These are phyloP conservation scores for Rosa persica DNA, from an alignment of 306 rosid species.

Conservation along the genomic window DNA sequence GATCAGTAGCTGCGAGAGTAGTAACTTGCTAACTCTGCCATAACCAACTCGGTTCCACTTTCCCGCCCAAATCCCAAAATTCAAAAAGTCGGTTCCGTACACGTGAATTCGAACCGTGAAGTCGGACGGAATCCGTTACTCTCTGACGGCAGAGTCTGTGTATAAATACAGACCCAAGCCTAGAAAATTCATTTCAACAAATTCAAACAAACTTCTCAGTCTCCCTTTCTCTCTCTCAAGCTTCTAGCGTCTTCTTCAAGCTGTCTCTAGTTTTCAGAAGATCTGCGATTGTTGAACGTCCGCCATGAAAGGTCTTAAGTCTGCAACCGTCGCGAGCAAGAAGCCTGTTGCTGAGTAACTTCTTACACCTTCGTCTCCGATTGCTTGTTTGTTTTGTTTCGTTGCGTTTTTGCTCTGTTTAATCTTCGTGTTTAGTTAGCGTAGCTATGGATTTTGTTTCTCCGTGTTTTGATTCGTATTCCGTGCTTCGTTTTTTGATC, in stretches of 20 bases:
- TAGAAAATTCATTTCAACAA: background rate
- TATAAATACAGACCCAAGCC: background rate
- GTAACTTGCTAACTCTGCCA: background rate
- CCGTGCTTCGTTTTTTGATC: background rate
- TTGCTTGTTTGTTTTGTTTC: background rate
- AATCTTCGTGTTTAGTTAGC: background rate
- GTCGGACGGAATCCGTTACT: background rate
- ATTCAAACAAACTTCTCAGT: background rate
- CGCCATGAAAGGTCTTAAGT: constrained; percentile 5
- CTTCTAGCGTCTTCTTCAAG: background rate
- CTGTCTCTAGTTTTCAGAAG: background rate
- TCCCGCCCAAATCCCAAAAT: background rate
- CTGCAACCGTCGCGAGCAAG: background rate
- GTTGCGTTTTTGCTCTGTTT: background rate
- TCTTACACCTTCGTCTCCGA: background rate
- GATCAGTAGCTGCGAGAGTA: background rate
- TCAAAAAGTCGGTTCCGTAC: background rate
- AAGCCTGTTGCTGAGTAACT: background rate
- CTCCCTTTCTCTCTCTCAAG: background rate
- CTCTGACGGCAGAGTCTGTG: background rate
- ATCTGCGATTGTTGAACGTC: background rate
- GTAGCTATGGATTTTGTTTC: background rate
- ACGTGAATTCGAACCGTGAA: background rate
- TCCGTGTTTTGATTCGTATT: background rate
- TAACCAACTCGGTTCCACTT: background rate